A percentile compares a stretch with the other conserved stretches of the same genome.
These are phyloP conservation scores for Lithocarpus polystachyus DNA, from an alignment of 306 rosid species.

Conservation along the genomic window DNA sequence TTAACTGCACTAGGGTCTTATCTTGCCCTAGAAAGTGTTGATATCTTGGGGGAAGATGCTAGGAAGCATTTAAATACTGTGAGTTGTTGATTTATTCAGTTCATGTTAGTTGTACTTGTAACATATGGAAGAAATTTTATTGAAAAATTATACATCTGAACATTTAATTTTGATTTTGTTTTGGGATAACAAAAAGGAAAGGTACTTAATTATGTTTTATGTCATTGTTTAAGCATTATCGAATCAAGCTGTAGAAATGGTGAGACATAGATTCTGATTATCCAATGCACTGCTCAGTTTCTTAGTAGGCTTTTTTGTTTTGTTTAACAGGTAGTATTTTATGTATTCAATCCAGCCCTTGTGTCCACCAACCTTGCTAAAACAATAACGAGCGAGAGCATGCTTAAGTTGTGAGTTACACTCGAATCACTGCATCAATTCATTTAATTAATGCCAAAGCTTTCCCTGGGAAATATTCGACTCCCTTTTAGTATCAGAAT, in stretches of 20 bases:
- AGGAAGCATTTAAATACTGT: conserved; percentile 51
- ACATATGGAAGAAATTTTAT: background rate
- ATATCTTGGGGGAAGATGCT: conserved; percentile 39
- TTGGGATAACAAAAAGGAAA: background rate
- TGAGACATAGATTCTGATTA: too few relatives aligned
- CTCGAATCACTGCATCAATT: background rate
- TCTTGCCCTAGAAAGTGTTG: conserved; percentile 48
- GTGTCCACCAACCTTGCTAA: conserved; percentile 37
- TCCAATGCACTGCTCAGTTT: background rate
- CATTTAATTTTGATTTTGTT: background rate
- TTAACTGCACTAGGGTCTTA: conserved; percentile 49
- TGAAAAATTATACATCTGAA: background rate
- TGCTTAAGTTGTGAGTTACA: conserved; percentile 42
- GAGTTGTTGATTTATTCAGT: background rate
- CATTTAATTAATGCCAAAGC: background rate
- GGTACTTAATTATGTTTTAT: background rate
- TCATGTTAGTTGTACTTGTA: background rate
- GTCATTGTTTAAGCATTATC: background rate
- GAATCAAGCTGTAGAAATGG: too few relatives aligned
- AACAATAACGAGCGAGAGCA: conserved; percentile 43
- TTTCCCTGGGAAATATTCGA: too few relatives aligned
- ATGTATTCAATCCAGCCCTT: conserved; percentile 52
- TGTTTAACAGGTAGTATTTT: conserved; percentile 42
- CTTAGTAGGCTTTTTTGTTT: background rate
- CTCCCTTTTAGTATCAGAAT: background rate